These are phyloP conservation scores for Fremontodendron californicum DNA, from an alignment of 345 rosid species.

Conservation along the genomic window DNA sequence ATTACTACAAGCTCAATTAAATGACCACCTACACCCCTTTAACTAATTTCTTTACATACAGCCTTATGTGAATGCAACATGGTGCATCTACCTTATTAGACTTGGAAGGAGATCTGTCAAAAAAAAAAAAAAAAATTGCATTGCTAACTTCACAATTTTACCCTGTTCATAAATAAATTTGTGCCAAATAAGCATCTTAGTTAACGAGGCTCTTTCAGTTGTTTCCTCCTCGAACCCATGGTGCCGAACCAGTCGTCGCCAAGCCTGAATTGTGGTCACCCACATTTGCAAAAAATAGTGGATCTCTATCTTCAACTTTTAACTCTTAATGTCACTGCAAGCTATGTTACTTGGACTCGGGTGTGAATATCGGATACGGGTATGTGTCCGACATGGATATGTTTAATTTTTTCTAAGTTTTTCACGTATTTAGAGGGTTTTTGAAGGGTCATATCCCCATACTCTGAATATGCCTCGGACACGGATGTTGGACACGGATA, in stretches of 20 bases:
- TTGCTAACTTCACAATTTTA: not conserved
- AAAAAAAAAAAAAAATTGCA: not conserved
- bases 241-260: slow-evolving; percentile 51
- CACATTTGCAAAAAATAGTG: slow-evolving; percentile 89
- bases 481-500: no score
- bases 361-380: no score
- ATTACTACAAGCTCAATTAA: slow-evolving; percentile 12
- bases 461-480: no score
- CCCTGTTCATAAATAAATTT: slow-evolving; percentile 1
- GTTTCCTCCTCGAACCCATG: slow-evolving; percentile 52
- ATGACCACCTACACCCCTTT: slow-evolving; percentile 1
- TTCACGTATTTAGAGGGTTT: no score
- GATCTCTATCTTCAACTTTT: slow-evolving; percentile 61
- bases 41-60: slow-evolving; percentile 8
- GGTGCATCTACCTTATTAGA: not conserved
- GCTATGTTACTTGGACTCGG: no score
- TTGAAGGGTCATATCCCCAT: no score
- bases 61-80: not conserved
- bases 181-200: not conserved
- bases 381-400: no score
- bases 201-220: slow-evolving; percentile 24
- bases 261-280: slow-evolving; percentile 73
- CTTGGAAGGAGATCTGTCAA: not conserved
- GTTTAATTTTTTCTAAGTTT: no score
- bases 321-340: not conserved